These are phyloP conservation scores for Grosmannia serpens DNA, from an alignment of 2,329 filamentous ascomycete genomes.

Conservation along the genomic window DNA sequence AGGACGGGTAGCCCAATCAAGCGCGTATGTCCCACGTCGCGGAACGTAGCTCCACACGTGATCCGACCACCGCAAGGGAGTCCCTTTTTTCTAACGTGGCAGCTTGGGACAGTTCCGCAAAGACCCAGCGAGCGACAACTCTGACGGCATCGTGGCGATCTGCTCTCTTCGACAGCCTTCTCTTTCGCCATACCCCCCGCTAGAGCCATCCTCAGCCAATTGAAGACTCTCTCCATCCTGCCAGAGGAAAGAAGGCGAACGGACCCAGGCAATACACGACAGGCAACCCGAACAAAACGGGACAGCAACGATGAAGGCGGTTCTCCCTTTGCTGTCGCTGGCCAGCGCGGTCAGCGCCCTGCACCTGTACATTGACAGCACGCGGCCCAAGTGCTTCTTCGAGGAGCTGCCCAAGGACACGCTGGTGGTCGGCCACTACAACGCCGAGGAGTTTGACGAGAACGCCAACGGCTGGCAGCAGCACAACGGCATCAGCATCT, in stretches of 20 bases:
- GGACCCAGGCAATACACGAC: not conserved
- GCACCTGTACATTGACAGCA: slow-evolving; percentile 91
- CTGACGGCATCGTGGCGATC: not conserved
- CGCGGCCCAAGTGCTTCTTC: slow-evolving; percentile 86
- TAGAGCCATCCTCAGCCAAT: not conserved
- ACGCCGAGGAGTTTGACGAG: slow-evolving; percentile 73
- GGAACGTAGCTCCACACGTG: not conserved
- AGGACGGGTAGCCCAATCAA: not conserved
- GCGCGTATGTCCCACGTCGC: not conserved
- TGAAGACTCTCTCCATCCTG: not conserved
- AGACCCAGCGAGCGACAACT: not conserved
- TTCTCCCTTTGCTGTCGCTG: slow-evolving; percentile 57
- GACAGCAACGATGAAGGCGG: slow-evolving; percentile 36
- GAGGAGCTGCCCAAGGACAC: slow-evolving; percentile 98
- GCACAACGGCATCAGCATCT: slow-evolving; percentile 68
- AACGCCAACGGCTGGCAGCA: slow-evolving; percentile 54
- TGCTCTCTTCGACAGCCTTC: not conserved
- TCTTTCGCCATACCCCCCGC: not conserved
- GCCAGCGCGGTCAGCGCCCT: slow-evolving; percentile 61
- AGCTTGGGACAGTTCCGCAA: slow-evolving; percentile 1
- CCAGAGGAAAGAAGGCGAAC: no score
- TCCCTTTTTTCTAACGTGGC: slow-evolving; percentile 7
- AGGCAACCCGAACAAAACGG: not conserved
- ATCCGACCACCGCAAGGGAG: not conserved
- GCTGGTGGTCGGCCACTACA: slow-evolving; percentile 86